Evolutionary conservation across 495 filamentous ascomycete species (phyloP).

Genomic region (Podospora conica): DNA sequence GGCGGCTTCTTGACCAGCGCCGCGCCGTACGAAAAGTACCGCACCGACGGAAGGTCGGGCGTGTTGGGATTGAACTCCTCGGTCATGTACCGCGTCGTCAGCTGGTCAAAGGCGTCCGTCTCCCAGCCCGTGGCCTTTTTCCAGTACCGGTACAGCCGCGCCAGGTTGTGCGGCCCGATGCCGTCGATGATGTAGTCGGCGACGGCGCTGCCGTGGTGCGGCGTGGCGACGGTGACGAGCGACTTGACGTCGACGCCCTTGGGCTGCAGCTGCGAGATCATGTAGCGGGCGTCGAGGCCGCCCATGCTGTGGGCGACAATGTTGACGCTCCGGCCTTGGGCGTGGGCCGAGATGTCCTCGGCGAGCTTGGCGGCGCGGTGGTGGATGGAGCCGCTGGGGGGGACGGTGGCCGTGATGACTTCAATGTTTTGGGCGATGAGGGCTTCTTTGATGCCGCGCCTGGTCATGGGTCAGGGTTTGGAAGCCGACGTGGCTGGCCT

Average conservation of each 20-base stretch:
- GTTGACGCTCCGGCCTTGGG: slow-evolving; percentile 70
- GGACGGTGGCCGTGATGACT: slow-evolving; percentile 77
- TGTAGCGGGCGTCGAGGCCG: slow-evolving; percentile 85
- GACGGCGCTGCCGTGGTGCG: slow-evolving; percentile 78
- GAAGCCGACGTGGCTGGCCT: neutral
- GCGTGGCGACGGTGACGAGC: slow-evolving; percentile 81
- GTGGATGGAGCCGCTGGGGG: slow-evolving; percentile 74
- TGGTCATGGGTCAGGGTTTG: neutral
- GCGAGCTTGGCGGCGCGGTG: slow-evolving; percentile 62
- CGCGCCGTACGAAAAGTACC: slow-evolving; percentile 91
- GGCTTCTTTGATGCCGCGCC: slow-evolving; percentile 78
- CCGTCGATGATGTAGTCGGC: slow-evolving; percentile 75
- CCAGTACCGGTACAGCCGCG: slow-evolving; percentile 63
- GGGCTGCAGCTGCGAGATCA: slow-evolving; percentile 75
- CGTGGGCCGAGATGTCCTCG: slow-evolving; percentile 57
- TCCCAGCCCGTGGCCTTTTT: slow-evolving; percentile 59
- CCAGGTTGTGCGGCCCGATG: slow-evolving; percentile 57
- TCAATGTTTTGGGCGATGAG: slow-evolving; percentile 64
- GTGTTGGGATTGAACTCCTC: slow-evolving; percentile 76
- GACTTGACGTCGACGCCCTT: slow-evolving; percentile 61
- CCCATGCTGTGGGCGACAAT: slow-evolving; percentile 76
- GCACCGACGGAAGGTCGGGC: slow-evolving; percentile 65
- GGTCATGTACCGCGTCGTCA: slow-evolving; percentile 76
- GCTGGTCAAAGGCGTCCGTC: slow-evolving; percentile 76
- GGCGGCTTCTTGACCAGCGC: slow-evolving; percentile 50